These are phyloP conservation scores for Teunomyces cretensis DNA, from an alignment of 805 yeast species.

Conservation along the genomic window DNA sequence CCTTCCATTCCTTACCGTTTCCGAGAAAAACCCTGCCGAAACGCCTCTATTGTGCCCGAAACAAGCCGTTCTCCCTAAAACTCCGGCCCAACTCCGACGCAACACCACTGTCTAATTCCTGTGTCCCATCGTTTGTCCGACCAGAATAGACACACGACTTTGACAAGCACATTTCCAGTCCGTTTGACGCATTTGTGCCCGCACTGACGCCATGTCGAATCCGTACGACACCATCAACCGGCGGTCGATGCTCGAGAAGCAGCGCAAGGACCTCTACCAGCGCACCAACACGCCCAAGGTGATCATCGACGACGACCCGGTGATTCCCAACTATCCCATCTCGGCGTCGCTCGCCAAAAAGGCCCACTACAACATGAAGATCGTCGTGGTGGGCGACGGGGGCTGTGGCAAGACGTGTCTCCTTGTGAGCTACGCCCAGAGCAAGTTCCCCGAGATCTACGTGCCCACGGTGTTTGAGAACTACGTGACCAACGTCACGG, in stretches of 20 bases:
- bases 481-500: conserved; percentile 62
- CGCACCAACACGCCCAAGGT: conserved; percentile 23
- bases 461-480: conserved; percentile 86
- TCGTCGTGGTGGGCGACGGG: conserved; percentile 87
- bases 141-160: neutral
- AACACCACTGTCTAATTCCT: too few relatives aligned
- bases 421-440: conserved; percentile 64
- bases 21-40: too few relatives aligned
- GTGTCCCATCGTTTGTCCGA: too few relatives aligned
- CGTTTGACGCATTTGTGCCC: neutral
- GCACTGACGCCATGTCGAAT: conserved; percentile 16
- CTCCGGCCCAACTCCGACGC: too few relatives aligned
- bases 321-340: conserved; percentile 34
- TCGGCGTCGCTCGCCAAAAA: conserved; percentile 20
- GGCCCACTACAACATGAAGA: conserved; percentile 41
- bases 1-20: neutral
- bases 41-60: too few relatives aligned
- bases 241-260: conserved; percentile 19
- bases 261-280: conserved; percentile 22
- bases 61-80: too few relatives aligned
- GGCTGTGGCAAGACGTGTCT: conserved; percentile 90
- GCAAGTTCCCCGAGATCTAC: conserved; percentile 67
- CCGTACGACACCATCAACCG: conserved; percentile 28
- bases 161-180: too few relatives aligned
- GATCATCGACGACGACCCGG: conserved; percentile 37